Evolutionary conservation across 805 yeast species (phyloP), one percentile per base, ranked within the genome.

Genomic region (Myxozyma monticola): DNA sequence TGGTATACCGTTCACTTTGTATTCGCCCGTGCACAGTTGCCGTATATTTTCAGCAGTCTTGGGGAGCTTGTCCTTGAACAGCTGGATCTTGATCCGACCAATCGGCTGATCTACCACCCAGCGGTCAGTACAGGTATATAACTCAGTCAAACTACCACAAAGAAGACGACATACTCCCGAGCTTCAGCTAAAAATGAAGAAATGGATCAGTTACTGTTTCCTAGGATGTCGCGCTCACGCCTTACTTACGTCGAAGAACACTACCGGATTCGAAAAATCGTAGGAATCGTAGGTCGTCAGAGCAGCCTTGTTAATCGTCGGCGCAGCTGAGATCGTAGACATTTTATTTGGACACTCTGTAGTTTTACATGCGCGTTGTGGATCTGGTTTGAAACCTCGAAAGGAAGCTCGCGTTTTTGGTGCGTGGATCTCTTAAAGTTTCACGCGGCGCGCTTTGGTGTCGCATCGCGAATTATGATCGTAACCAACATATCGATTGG

Each of bases 21-120:
- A 66, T 51, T 76, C 80, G 5, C 80, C 80, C 0, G 79, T 76
- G 60, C 80, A 77, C 48, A 76, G 71, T 56, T 76, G 80, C 25
- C 81, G 65, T 60, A 77, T 76, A 60, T 77, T 77, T 54, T 77
- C 81, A 17, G 71, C 54, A 0, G 82, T 77, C 63, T 60, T 63
- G 1, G 81, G 80, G 10, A 75, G 60, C 17, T 65, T 60, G 6
- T 69, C 69, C 5, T 70, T 65, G 57, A 63, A 75, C 10, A 77
- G 65, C 59, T 71, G 68, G 37, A 77, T 69, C 59, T 76, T 76
- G 49, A 77, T 64, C 26, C 81, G 57, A 1, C 80, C 80, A 29
- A 71, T 46, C 1, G 56, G 55, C 39, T 65, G 63, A 2, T 65
- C 69, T 52, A 9, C 12, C 17, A 38, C 10, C 31, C n/a, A 35